Conservation (phyloP, 306 rosid species). For the Vigna nakashimae region DNA sequence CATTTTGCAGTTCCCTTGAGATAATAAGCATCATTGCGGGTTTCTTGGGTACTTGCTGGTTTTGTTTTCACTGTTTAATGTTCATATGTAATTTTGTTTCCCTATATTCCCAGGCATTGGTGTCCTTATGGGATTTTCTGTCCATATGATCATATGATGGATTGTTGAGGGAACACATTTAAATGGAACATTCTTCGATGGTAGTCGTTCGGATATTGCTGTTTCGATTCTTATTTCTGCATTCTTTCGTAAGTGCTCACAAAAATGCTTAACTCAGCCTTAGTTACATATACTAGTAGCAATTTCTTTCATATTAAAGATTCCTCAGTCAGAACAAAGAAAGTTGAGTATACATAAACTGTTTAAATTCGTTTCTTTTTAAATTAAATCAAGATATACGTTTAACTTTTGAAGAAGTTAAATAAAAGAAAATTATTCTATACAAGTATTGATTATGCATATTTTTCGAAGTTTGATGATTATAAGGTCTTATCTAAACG, state of each 20-base stretch:
- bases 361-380: not conserved
- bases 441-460: not conserved
- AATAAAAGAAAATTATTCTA: not conserved
- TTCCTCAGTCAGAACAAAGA: not conserved
- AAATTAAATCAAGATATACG: not conserved
- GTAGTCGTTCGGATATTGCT: slow-evolving; percentile 35
- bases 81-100: slow-evolving; percentile 50
- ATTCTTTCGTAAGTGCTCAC: slow-evolving; percentile 1
- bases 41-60: slow-evolving; percentile 52
- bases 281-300: not conserved
- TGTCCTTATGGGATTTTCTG: slow-evolving; percentile 38
- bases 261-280: not conserved
- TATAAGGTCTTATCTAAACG: not conserved
- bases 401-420: not conserved
- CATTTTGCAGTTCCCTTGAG: slow-evolving; percentile 55
- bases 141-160: slow-evolving; percentile 36
- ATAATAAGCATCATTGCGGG: slow-evolving; percentile 39
- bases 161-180: slow-evolving; percentile 37
- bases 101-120: slow-evolving; percentile 21
- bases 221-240: slow-evolving; percentile 29
- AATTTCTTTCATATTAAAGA: not conserved
- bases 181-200: slow-evolving; percentile 35
- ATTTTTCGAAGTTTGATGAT: not conserved
- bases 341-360: not conserved
- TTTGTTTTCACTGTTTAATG: slow-evolving; percentile 39